Base-by-base conservation (phyloP, 1,139 yeast species). In the Nakaseomyces kungkrabaensis region DNA sequence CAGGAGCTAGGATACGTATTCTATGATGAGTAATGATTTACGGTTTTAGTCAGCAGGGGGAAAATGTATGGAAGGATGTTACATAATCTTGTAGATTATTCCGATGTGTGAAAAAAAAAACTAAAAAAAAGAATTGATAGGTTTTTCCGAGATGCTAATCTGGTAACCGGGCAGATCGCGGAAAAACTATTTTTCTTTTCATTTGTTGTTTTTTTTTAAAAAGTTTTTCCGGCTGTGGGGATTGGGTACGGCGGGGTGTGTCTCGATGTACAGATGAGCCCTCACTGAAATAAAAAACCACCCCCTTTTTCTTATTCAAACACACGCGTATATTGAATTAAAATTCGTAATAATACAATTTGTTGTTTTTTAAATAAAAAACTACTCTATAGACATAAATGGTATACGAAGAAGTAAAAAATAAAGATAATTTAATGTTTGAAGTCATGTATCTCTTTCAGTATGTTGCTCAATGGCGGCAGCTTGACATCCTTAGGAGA, bases 391-490 rank as follows among this genome's bases (percentile, higher is more conserved):
- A 33, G 13, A 33, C 36, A 33, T 33, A 33, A 33, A 32, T 6
- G 31, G 31, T 7, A 29, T 29, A 29, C 6, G 36, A 33, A 33
- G n/a, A 33, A 33, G 10, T 8, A 11, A 33, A 13, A 4, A 37
- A 13, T 37, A 7, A 37, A 24, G 22, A 6, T 24, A 24, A 24
- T 7, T n/a, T 24, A 38, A 11, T 38, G 27, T 26, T 38, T 38
- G 31, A 38, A 38, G 8, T 38, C 42, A n/a, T 38, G 17, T 8
- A 38, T 38, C 41, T 58, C 58, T 44, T 50, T 58, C 31, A 60
- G 47, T 33, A 60, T 55, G 50, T 57, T 59, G 48, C 61, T 56
- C 40, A 60, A 50, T 13, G 64, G 61, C n/a, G 64, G 64, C 31
- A 60, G 45, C 40, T 53, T 55, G 8, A 60, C 54, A 1, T 41